Conservation (phyloP, 108 stramenopile genomes). For the Conticribra weissflogii region DNA sequence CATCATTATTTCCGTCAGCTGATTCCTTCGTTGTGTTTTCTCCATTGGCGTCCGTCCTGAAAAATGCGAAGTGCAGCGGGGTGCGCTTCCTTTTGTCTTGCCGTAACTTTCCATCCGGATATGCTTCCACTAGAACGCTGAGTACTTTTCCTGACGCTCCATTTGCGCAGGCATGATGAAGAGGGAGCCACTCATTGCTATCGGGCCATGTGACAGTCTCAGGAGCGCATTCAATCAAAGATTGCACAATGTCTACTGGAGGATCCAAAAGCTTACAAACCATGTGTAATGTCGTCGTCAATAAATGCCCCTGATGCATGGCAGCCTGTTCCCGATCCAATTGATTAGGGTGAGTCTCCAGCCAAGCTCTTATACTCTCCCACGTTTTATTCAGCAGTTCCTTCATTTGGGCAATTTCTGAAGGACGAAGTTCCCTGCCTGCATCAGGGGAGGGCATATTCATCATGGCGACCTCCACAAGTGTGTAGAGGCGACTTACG, state of each 20-base stretch:
- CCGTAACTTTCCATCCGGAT: constrained; percentile 32
- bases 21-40: constrained; percentile 1
- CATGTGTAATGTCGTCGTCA: constrained; percentile 53
- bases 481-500: constrained; percentile 11
- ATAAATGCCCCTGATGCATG: constrained; percentile 32
- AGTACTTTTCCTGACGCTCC: constrained; percentile 38
- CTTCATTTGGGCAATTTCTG: constrained; percentile 10
- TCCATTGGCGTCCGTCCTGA: constrained; percentile 11
- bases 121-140: constrained; percentile 15
- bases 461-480: constrained; percentile 28
- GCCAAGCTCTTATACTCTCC: constrained; percentile 28
- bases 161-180: constrained; percentile 63
- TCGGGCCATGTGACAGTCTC: constrained; percentile 68
- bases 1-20: constrained; percentile 29
- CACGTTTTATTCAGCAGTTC: constrained; percentile 32
- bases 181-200: constrained; percentile 74
- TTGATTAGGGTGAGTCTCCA: constrained; percentile 9
- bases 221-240: constrained; percentile 54
- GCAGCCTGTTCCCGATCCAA: constrained; percentile 30
- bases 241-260: constrained; percentile 60
- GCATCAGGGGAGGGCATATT: constrained; percentile 19
- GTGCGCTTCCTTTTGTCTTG: constrained; percentile 44
- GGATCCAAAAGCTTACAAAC: constrained; percentile 69
- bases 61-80: constrained; percentile 53
- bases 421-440: constrained; percentile 4